Percentiles rank a stretch among this genome's conserved stretches.
These are phyloP conservation scores for Scheffersomyces parashehatae DNA, from an alignment of 1,139 yeast genomes.

Conservation along the genomic window DNA sequence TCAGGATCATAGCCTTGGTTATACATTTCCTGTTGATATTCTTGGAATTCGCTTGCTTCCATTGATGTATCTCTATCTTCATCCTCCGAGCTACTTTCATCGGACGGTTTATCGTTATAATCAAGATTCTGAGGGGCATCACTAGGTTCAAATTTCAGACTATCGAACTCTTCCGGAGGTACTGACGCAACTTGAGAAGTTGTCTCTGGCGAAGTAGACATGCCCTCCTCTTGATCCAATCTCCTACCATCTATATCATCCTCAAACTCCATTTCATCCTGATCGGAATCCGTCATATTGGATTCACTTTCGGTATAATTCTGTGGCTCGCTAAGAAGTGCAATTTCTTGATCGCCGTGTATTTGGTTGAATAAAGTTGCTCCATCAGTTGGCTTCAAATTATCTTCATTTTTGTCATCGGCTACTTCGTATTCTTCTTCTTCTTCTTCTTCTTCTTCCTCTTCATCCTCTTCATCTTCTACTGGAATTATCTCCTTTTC, in stretches of 20 bases:
- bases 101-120: slow-evolving; percentile 15
- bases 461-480: slow-evolving; percentile 9
- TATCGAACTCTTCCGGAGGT: no score
- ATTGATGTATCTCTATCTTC: slow-evolving; percentile 1
- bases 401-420: slow-evolving; percentile 7
- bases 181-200: neutral
- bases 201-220: neutral
- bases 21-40: slow-evolving; percentile 3
- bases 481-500: slow-evolving; percentile 2
- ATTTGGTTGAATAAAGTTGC: no score
- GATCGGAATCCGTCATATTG: no score
- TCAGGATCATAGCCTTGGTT: slow-evolving; percentile 5
- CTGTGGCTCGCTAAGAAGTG: no score
- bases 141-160: no score
- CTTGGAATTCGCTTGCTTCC: slow-evolving; percentile 2
- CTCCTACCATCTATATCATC: neutral
- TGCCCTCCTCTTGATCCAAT: neutral
- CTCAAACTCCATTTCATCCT: no score
- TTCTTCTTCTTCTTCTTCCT: slow-evolving; percentile 1
- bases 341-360: no score
- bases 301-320: no score
- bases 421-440: slow-evolving; percentile 6
- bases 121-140: no score
- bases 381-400: no score
- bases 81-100: slow-evolving; percentile 16